Evolutionary conservation across 2,329 filamentous ascomycete genomes (phyloP), one percentile per base, ranked within the genome.

Genomic region (Thielaviopsis populi): DNA sequence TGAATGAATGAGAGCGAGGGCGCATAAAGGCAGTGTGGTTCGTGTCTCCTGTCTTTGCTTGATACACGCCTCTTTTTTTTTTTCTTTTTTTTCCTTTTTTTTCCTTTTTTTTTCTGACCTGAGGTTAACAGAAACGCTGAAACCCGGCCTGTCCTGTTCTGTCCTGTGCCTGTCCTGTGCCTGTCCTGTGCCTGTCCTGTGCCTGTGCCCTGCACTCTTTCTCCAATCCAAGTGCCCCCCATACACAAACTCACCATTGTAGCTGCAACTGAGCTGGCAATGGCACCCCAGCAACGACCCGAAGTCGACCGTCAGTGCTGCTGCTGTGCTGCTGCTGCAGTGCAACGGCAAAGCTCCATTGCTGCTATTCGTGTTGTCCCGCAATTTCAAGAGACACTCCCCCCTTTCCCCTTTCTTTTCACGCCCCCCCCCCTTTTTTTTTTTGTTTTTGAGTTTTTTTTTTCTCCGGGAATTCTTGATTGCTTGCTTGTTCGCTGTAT

Each of bases 21-120:
- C 50, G 33, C n/a, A 46, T 46, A 8, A 46, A n/a, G 50, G 27
- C 50, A n/a, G n/a, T 1, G 24, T 54, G 24, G 15, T 54, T 33
- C 50, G 30, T 54, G 13, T 56, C 50, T 33, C 59, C 19, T 61
- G 59, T 61, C 41, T 61, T 46, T 61, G 42, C 24, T 61, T 43
- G 40, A 43, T 46, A 61, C 59, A 61, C 59, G 22, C 59, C 59
- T 33, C 41, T 46, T 46, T 37, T 48, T 22, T 42, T 42, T 22
- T 59, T 59, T 40, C 17, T 37, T 24, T 37, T 19, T 59, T 59
- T 59, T 42, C 24, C 58, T 42, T 48, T 22, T 42, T 42, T 22
- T 59, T 59, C 19, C 17, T 37, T 24, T 37, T 19, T 59, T 59
- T 59, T 42, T 42, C 58, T 42, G 22, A 19, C 50, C 50, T 56